Evolutionary conservation across 2,329 filamentous ascomycete species (phyloP).

Genomic region (Penicillium sp.): DNA sequence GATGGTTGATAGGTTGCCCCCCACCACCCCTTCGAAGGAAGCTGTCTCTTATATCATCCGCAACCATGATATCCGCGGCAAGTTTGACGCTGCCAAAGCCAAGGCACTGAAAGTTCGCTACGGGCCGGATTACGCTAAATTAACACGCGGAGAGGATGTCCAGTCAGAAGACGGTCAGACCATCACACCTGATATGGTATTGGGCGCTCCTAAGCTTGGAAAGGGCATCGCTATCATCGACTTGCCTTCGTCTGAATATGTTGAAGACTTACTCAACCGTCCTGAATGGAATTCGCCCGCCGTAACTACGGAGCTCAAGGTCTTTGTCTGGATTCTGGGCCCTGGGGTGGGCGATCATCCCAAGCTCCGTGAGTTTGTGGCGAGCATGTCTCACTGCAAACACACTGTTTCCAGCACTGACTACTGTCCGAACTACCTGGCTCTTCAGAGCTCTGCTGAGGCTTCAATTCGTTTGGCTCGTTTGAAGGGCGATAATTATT

Average conservation of each 20-base stretch:
- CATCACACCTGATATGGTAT: slow-evolving; percentile 83
- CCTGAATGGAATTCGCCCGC: slow-evolving; percentile 67
- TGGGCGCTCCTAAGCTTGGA: slow-evolving; percentile 66
- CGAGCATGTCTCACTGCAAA: slow-evolving; percentile 57
- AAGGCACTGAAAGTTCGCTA: slow-evolving; percentile 61
- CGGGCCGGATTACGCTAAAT: slow-evolving; percentile 56
- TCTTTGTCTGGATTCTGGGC: slow-evolving; percentile 80
- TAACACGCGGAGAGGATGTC: slow-evolving; percentile 65
- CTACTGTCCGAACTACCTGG: slow-evolving; percentile 70
- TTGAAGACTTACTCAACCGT: slow-evolving; percentile 66
- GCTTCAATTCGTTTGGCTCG: slow-evolving; percentile 68
- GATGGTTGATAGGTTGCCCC: slow-evolving; percentile 62
- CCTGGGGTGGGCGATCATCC: slow-evolving; percentile 62
- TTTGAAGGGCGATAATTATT: slow-evolving; percentile 72
- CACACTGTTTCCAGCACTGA: slow-evolving; percentile 79
- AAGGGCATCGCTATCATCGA: slow-evolving; percentile 78
- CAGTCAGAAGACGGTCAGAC: slow-evolving; percentile 61
- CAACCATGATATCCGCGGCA: slow-evolving; percentile 71
- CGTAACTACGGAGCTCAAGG: slow-evolving; percentile 65
- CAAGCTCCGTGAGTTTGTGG: slow-evolving; percentile 67
- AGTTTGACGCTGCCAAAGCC: slow-evolving; percentile 69
- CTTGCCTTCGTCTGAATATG: slow-evolving; percentile 67
- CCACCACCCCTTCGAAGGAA: slow-evolving; percentile 62
- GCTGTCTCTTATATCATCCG: slow-evolving; percentile 86
- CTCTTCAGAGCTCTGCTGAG: slow-evolving; percentile 64